Evolutionary conservation across 495 filamentous ascomycete species (phyloP).

Genomic region (Aspergillus funiculosus): DNA sequence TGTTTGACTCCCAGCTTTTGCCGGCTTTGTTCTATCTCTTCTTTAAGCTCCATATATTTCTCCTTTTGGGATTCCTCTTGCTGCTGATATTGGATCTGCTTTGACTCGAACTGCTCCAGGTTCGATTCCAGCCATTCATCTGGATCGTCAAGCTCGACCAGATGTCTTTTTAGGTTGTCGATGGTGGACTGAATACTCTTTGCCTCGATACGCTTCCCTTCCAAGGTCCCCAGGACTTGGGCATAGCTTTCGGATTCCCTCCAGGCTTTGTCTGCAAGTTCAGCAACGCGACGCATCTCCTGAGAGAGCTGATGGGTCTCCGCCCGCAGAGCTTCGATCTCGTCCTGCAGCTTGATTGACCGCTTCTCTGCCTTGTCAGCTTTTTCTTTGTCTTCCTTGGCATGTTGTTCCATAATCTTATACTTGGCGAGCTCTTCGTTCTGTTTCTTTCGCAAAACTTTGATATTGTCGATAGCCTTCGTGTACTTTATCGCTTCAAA

Average conservation of each 20-base stretch:
- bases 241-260: constrained; percentile 56
- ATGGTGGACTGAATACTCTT: constrained; percentile 57
- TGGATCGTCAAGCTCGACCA: constrained; percentile 69
- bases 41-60: constrained; percentile 56
- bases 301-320: constrained; percentile 52
- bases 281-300: constrained; percentile 50
- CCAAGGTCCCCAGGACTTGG: constrained; percentile 61
- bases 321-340: constrained; percentile 63
- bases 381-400: constrained; percentile 80
- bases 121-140: constrained; percentile 72
- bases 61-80: constrained; percentile 57
- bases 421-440: constrained; percentile 64
- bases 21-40: constrained; percentile 54
- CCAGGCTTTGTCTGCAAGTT: constrained; percentile 54
- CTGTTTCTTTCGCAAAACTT: constrained; percentile 73
- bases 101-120: constrained; percentile 75
- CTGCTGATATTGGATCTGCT: constrained; percentile 56
- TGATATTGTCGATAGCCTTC: constrained; percentile 94
- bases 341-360: constrained; percentile 56
- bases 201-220: constrained; percentile 69
- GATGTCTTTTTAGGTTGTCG: constrained; percentile 58
- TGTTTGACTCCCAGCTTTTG: constrained; percentile 62
- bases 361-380: constrained; percentile 65
- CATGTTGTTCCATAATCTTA: constrained; percentile 65
- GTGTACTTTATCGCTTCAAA: constrained; percentile 97